These are phyloP conservation scores for Amanita pallidorosea DNA, from an alignment of 768 basidiomycete genomes.

Conservation along the genomic window DNA sequence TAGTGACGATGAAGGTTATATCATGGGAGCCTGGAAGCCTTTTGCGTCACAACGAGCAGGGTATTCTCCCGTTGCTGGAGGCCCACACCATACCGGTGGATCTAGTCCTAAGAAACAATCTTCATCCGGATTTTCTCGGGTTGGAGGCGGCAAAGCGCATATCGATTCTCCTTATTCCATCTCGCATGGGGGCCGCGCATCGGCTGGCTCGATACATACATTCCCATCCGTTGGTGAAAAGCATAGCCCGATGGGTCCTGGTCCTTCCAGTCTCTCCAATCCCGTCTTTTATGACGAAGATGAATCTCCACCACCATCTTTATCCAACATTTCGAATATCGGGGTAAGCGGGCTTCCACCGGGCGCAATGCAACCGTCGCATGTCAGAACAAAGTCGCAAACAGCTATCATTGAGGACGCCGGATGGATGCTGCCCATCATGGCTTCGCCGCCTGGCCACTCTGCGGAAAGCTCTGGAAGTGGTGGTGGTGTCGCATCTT, in stretches of 20 bases:
- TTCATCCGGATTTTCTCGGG: conserved; percentile 68
- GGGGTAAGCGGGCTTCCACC: conserved; percentile 30
- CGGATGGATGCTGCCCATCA: conserved; percentile 15
- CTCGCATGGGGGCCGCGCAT: conserved; percentile 21
- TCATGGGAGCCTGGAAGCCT: conserved; percentile 93
- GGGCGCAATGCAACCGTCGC: conserved; percentile 57
- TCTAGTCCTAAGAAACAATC: conserved; percentile 11
- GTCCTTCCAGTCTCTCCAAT: conserved; percentile 5
- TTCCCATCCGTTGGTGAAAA: conserved; percentile 46
- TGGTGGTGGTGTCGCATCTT: background rate
- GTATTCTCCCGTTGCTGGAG: conserved; percentile 35
- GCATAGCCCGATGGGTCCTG: conserved; percentile 14
- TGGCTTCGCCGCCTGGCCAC: conserved; percentile 9
- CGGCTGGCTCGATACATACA: conserved; percentile 38
- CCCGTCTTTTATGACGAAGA: conserved; percentile 23
- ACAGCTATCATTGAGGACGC: conserved; percentile 75
- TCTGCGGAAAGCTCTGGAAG: background rate
- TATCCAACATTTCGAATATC: conserved; percentile 30
- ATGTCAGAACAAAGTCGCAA: conserved; percentile 71
- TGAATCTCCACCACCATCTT: conserved; percentile 37
- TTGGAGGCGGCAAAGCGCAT: conserved; percentile 83
- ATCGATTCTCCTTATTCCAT: conserved; percentile 82
- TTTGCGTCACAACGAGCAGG: conserved; percentile 38
- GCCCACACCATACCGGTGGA: conserved; percentile 9
- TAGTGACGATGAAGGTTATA: conserved; percentile 74